Conservation (phyloP, 2,329 filamentous ascomycete genomes). For the Kalmusia sp. region DNA sequence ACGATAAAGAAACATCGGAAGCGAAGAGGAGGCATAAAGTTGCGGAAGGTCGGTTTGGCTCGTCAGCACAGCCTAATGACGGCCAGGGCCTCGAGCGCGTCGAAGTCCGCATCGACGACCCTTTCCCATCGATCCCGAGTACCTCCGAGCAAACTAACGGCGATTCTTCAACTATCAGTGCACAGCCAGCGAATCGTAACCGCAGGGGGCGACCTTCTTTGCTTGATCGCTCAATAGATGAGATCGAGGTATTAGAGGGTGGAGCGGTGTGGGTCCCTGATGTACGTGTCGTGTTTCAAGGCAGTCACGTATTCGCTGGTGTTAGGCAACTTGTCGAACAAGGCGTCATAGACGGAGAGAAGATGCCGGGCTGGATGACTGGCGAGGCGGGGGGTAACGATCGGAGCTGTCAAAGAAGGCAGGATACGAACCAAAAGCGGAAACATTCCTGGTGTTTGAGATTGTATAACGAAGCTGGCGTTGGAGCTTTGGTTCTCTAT, state of each 20-base stretch:
- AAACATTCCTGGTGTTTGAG: conserved; percentile 31
- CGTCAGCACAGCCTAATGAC: conserved; percentile 47
- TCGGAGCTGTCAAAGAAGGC: conserved; percentile 72
- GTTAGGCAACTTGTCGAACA: conserved; percentile 78
- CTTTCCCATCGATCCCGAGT: conserved; percentile 37
- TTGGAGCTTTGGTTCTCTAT: conserved; percentile 1
- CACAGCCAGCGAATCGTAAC: conserved; percentile 21
- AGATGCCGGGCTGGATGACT: conserved; percentile 90
- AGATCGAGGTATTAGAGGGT: conserved; percentile 33
- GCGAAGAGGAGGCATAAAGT: conserved; percentile 66
- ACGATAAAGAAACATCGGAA: conserved; percentile 34
- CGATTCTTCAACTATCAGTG: conserved; percentile 22
- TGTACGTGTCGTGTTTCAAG: conserved; percentile 73
- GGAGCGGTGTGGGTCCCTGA: conserved; percentile 61
- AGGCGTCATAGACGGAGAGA: conserved; percentile 76
- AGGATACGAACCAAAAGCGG: conserved; percentile 56
- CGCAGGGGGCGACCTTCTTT: conserved; percentile 41
- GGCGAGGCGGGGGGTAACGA: conserved; percentile 83
- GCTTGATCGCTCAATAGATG: conserved; percentile 42
- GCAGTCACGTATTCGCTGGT: conserved; percentile 80
- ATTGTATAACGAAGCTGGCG: neutral
- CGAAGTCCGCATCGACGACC: conserved; percentile 58
- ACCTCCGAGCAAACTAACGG: conserved; percentile 16
- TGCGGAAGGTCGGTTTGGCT: conserved; percentile 75
- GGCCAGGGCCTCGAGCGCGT: conserved; percentile 55